Percentiles rank a stretch among this genome's conserved stretches.
Evolutionary conservation across 2,329 filamentous ascomycete genomes (phyloP).

Genomic region (Didymosphaeria variabile): DNA sequence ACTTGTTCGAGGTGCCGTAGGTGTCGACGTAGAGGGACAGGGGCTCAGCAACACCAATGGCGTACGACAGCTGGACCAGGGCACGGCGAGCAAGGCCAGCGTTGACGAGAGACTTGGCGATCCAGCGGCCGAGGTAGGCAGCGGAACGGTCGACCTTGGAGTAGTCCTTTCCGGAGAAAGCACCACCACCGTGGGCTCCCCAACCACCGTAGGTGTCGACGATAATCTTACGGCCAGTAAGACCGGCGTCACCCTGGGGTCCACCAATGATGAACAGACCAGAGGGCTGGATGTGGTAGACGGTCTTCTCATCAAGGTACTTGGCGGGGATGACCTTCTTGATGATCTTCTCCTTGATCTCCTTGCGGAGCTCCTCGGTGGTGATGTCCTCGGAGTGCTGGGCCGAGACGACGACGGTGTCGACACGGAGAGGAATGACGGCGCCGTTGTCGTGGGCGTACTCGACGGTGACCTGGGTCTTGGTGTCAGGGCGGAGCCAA

Average conservation of each 20-base stretch:
- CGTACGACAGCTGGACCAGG: constrained; percentile 98
- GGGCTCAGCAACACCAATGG: constrained; percentile 97
- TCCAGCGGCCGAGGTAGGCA: constrained; percentile 97
- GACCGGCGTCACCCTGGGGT: constrained; percentile 97
- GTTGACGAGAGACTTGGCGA: constrained; percentile 95
- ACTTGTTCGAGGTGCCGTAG: constrained; percentile 92
- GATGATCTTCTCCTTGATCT: constrained; percentile 97
- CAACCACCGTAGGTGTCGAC: constrained; percentile 99
- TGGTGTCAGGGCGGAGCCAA: constrained; percentile 98
- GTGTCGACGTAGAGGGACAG: constrained; percentile 97
- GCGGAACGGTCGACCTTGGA: constrained; percentile 99
- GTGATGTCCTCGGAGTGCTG: constrained; percentile 90
- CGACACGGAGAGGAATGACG: constrained; percentile 88
- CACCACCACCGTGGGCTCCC: constrained; percentile 99
- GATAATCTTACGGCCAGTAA: constrained; percentile 99
- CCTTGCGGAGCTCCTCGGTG: constrained; percentile 91
- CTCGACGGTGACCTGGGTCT: constrained; percentile 99
- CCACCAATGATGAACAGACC: constrained; percentile 99
- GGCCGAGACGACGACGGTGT: constrained; percentile 96
- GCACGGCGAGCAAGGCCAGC: constrained; percentile 89
- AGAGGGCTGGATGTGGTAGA: constrained; percentile 99
- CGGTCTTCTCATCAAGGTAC: constrained; percentile 90
- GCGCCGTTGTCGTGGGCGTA: constrained; percentile 97
- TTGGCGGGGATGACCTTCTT: constrained; percentile 91
- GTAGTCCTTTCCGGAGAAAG: constrained; percentile 99